Percentiles rank a stretch among this genome's conserved stretches.
These are phyloP conservation scores for Digitaria exilis DNA, from an alignment of 202 grass and related monocot species.

Conservation along the genomic window DNA sequence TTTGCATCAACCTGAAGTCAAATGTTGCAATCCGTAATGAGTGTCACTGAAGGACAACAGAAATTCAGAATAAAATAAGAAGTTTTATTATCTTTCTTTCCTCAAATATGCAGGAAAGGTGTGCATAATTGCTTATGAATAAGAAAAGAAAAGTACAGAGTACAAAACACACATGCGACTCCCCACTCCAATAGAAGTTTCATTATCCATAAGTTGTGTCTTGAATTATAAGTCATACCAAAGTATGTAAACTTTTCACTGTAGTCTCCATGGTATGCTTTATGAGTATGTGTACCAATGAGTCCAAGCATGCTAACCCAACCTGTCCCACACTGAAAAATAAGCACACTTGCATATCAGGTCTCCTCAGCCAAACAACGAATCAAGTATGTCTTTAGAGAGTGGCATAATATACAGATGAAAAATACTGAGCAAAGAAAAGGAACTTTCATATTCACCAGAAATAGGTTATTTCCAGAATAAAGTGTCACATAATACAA, in stretches of 20 bases:
- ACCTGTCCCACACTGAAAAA: slow-evolving; percentile 70
- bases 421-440: background rate
- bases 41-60: background rate
- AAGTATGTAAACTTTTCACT: slow-evolving; percentile 45
- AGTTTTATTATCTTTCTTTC: background rate
- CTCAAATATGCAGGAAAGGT: background rate
- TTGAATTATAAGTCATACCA: slow-evolving; percentile 46
- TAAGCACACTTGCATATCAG: slow-evolving; percentile 25
- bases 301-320: slow-evolving; percentile 74
- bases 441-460: background rate
- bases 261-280: slow-evolving; percentile 60
- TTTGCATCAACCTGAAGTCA: slow-evolving; percentile 54
- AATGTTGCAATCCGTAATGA: slow-evolving; percentile 10
- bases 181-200: background rate
- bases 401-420: background rate
- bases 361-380: background rate
- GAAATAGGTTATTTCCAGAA: background rate
- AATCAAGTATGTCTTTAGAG: background rate
- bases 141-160: background rate
- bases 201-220: slow-evolving; percentile 5
- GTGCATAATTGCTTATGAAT: background rate
- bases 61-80: slow-evolving; percentile 8
- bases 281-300: slow-evolving; percentile 54
- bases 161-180: background rate
- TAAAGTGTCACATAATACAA: slow-evolving; percentile 19